These are phyloP conservation scores for Casuarina glauca DNA, from an alignment of 306 rosid genomes.

Conservation along the genomic window DNA sequence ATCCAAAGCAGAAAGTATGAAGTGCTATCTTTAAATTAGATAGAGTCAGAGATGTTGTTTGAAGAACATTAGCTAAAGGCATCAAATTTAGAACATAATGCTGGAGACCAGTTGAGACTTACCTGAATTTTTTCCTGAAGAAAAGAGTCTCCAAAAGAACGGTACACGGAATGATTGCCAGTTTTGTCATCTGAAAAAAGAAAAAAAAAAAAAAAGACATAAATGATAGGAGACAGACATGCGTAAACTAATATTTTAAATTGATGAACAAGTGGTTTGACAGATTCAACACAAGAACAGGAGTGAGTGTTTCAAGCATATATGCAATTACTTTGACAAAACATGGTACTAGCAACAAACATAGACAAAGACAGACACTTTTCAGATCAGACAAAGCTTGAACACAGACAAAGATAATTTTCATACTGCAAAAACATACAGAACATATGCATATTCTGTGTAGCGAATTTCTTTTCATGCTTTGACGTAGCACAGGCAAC, in stretches of 20 bases:
- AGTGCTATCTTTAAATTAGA: neutral
- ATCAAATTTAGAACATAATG: neutral
- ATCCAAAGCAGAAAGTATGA: neutral
- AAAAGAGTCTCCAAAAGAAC: slow-evolving; percentile 54
- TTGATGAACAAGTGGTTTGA: neutral
- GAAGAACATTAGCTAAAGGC: neutral
- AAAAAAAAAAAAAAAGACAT: neutral
- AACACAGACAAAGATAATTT: neutral
- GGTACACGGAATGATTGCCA: slow-evolving; percentile 64
- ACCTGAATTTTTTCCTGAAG: slow-evolving; percentile 57
- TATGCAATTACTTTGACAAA: neutral
- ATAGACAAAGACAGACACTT: too few species aligned
- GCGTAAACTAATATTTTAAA: neutral
- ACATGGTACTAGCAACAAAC: neutral
- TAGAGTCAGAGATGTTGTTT: neutral
- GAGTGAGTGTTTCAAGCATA: neutral
- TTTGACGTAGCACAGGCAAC: neutral
- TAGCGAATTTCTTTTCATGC: neutral
- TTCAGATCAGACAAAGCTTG: neutral
- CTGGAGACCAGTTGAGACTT: neutral
- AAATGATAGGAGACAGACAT: neutral
- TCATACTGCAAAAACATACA: neutral
- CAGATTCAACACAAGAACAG: neutral
- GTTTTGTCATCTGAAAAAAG: slow-evolving; percentile 54
- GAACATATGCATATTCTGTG: neutral